Evolutionary conservation across 2,329 filamentous ascomycete genomes (phyloP).

Genomic region (Trichoderma breve): DNA sequence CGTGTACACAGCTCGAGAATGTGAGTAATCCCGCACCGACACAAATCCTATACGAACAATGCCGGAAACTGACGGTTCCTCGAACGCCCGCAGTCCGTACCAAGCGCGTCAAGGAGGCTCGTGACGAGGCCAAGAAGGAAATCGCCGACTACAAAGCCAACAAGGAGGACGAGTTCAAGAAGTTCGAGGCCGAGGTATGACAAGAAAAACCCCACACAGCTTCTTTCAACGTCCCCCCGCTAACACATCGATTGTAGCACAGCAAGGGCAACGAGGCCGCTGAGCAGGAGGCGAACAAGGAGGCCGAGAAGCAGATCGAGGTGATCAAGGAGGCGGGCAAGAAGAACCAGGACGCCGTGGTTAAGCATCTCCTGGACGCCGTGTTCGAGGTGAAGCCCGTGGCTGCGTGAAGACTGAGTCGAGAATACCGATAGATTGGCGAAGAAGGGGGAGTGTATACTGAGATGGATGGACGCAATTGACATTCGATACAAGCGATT

Average conservation of each 20-base stretch:
- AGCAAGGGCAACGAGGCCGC: slow-evolving; percentile 81
- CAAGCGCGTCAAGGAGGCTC: slow-evolving; percentile 94
- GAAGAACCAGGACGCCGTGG: slow-evolving; percentile 74
- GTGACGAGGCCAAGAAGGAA: slow-evolving; percentile 95
- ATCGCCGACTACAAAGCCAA: slow-evolving; percentile 86
- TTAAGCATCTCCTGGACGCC: slow-evolving; percentile 79
- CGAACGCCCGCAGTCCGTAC: slow-evolving; percentile 61
- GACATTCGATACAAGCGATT: slow-evolving; percentile 3
- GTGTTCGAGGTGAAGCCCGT: slow-evolving; percentile 81
- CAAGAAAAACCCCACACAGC: not conserved
- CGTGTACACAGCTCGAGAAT: slow-evolving; percentile 70
- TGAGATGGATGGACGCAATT: not conserved
- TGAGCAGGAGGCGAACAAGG: slow-evolving; percentile 75
- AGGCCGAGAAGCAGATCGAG: slow-evolving; percentile 74
- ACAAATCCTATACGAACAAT: not conserved
- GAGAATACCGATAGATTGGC: not conserved
- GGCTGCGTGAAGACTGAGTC: slow-evolving; percentile 21
- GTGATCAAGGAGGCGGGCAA: slow-evolving; percentile 79
- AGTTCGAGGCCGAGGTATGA: slow-evolving; percentile 73
- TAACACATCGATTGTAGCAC: slow-evolving; percentile 58
- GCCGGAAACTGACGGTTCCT: not conserved
- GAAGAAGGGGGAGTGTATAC: not conserved
- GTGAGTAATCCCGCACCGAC: slow-evolving; percentile 51
- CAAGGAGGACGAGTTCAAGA: slow-evolving; percentile 94
- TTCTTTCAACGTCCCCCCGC: not conserved